phyloP scores from a whole-genome alignment of 768 basidiomycete genomes.

The Cystobasidium onofrii region DNA sequence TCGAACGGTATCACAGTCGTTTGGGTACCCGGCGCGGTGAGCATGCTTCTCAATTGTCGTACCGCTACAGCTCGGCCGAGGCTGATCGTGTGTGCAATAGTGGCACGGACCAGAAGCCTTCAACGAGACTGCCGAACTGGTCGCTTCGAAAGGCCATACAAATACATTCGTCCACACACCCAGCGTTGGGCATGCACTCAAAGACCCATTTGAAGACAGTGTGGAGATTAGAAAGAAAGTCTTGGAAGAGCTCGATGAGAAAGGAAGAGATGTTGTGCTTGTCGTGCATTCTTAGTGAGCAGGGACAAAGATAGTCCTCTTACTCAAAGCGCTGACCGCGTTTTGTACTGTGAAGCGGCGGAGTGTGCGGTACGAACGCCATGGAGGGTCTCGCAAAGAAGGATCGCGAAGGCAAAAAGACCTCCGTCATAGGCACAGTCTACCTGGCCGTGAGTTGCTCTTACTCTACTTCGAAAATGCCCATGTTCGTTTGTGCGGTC shows the following conservation, averaged over 20 bases:
- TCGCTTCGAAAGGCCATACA: neutral
- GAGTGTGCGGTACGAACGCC: neutral
- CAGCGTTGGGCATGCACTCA: neutral
- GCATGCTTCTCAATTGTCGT: neutral
- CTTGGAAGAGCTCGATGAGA: neutral
- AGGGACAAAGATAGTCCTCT: too few species aligned
- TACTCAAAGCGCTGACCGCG: too few species aligned
- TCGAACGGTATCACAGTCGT: constrained; percentile 13
- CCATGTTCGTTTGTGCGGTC: too few species aligned
- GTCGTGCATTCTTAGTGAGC: constrained; percentile 18
- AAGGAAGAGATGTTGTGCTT: constrained; percentile 13
- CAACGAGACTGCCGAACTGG: neutral
- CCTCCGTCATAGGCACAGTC: constrained; percentile 1
- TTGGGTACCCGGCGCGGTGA: constrained; percentile 19
- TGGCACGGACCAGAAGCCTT: constrained; percentile 23
- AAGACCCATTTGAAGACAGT: constrained; percentile 13
- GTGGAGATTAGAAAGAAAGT: neutral
- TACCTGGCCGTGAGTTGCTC: constrained; percentile 1
- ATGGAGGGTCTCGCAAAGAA: constrained; percentile 8
- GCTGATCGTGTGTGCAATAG: neutral
- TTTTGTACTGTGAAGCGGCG: too few species aligned
- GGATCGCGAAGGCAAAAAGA: constrained; percentile 12
- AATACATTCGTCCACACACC: neutral
- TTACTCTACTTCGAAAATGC: too few species aligned
- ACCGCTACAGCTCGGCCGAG: neutral